Conservation (phyloP, 495 filamentous ascomycete species). For the Neurospora sp. region DNA sequence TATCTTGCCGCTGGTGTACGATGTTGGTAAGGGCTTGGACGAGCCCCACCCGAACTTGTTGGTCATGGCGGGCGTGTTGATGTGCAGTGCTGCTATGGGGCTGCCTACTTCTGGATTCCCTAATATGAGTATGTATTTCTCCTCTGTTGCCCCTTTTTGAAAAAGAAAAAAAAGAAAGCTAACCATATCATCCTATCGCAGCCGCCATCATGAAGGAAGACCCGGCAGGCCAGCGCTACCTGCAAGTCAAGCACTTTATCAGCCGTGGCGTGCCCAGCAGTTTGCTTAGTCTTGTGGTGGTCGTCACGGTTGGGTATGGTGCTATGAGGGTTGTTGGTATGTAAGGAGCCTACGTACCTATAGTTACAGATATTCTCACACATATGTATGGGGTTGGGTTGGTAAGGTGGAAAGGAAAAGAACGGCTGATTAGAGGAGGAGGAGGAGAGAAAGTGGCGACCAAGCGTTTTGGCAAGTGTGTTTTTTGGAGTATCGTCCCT, state of each 20-base stretch:
- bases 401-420: neutral
- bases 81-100: conserved; percentile 70
- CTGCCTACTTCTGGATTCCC: conserved; percentile 94
- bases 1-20: conserved; percentile 78
- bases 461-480: neutral
- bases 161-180: neutral
- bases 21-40: conserved; percentile 74
- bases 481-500: neutral
- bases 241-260: conserved; percentile 89
- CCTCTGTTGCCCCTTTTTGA: neutral
- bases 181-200: conserved; percentile 19
- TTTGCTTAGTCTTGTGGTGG: conserved; percentile 69
- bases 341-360: conserved; percentile 25
- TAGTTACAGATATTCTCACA: neutral
- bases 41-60: conserved; percentile 89
- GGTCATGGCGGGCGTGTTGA: conserved; percentile 68
- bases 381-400: neutral
- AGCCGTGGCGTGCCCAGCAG: conserved; percentile 79
- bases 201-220: conserved; percentile 99
- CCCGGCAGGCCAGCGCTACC: conserved; percentile 78
- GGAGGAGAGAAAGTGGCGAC: neutral
- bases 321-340: conserved; percentile 73
- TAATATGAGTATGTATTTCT: conserved; percentile 82
- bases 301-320: conserved; percentile 78
- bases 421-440: neutral